Evolutionary conservation across 192 early-diverging fungal species (phyloP), one percentile per base, ranked within the genome.

Genomic region (Umbelopsis vinacea): DNA sequence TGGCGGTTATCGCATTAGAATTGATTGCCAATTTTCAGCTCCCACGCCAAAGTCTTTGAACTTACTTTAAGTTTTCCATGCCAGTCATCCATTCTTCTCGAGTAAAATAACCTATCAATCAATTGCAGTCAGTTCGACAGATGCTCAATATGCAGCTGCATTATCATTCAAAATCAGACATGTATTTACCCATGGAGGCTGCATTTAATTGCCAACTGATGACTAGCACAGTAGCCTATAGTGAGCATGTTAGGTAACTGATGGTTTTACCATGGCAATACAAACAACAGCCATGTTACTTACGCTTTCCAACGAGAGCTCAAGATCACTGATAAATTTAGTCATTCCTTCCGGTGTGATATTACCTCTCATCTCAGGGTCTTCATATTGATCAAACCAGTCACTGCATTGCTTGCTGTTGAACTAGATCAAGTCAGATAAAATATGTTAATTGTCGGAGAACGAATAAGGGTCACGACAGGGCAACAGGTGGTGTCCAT

Each of bases 81-180:
- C 67, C 67, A 15, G 17, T 53, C 67, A 75, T 75, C 78, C 78
- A 79, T 72, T 79, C 78, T n/a, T 79, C 69, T 43, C 71, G 66
- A 22, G 78, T 63, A 26, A 79, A 68, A 50, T 79, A 79, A 14
- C 77, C 77, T 79, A 5, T 10, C 2, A 29, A 4, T 67, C 11
- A 1, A 63, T 24, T 54, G 23, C 23, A 26, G 23, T 54, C 10
- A 54, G 1, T 24, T 26, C 22, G 6, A 54, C 0, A 24, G 40
- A 43, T 43, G 5, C 40, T 11, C 8, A 43, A 11, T 12, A 4
- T 43, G 3, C 6, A 26, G 6, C 10, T 22, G 23, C 2, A 22
- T 29, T 2, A 67, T 1, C 7, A 60, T 2, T 23, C n/a, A n/a
- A 14, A 35, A 40, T 52, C 23, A 40, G 33, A 2, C 2, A n/a